Conservation (phyloP, 257 asterid species). For the Handroanthus guayacan region DNA sequence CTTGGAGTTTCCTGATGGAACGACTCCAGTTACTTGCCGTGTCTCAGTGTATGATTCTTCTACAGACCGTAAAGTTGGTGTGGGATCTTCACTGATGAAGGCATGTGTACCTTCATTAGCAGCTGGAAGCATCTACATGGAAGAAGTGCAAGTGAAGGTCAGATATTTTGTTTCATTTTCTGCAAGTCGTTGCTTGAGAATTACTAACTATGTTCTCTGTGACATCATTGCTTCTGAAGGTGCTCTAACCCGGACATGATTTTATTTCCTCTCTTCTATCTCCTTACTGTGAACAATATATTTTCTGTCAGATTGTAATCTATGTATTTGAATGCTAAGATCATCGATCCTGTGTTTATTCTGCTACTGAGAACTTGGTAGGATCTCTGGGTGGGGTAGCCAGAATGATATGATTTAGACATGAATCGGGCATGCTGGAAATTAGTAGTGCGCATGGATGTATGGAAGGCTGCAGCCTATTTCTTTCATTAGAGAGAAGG, state of each 20-base stretch:
- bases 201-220: too few relatives aligned
- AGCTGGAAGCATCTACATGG: conserved; percentile 91
- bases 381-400: not conserved
- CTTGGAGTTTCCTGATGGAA: conserved; percentile 90
- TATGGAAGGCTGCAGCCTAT: not conserved
- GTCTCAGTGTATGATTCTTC: conserved; percentile 80
- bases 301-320: not conserved
- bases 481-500: not conserved
- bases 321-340: not conserved
- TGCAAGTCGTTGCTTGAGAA: not conserved
- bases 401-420: not conserved
- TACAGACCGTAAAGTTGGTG: conserved; percentile 81
- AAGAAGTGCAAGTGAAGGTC: conserved; percentile 87
- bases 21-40: conserved; percentile 92
- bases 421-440: not conserved
- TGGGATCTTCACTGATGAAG: conserved; percentile 77
- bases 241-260: conserved; percentile 11
- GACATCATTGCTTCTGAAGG: not conserved
- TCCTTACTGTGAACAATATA: conserved; percentile 7
- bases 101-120: conserved; percentile 77
- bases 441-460: not conserved
- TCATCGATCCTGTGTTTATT: not conserved
- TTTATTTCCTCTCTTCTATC: not conserved
- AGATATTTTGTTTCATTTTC: conserved; percentile 17
- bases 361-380: not conserved